phyloP scores from a whole-genome alignment of 805 yeast species.

The Pichia gijzeniarum region DNA sequence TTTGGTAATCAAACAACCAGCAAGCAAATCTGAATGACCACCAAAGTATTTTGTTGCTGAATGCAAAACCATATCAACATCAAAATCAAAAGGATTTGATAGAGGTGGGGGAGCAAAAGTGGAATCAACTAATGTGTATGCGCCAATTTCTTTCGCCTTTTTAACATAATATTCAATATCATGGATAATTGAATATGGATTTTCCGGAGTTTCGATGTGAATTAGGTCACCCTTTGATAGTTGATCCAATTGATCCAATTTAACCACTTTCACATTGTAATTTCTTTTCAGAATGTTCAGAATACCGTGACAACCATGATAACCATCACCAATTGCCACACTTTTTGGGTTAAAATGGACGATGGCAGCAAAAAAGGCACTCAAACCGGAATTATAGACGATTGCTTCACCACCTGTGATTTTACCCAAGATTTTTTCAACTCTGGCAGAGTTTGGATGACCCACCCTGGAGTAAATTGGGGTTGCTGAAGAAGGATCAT shows the following conservation, averaged over 20 bases:
- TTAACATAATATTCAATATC: constrained; percentile 60
- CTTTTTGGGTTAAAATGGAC: constrained; percentile 63
- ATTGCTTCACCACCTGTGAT: constrained; percentile 61
- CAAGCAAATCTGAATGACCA: constrained; percentile 89
- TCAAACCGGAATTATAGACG: constrained; percentile 72
- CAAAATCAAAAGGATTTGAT: constrained; percentile 72
- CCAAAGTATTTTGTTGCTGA: constrained; percentile 92
- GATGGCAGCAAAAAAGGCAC: constrained; percentile 75
- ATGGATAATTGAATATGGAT: constrained; percentile 66
- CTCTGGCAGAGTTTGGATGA: constrained; percentile 65
- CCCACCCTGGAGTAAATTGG: constrained; percentile 65
- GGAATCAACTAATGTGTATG: constrained; percentile 65
- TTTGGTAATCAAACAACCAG: constrained; percentile 73
- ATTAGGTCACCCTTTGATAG: constrained; percentile 61
- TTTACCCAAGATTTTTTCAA: constrained; percentile 57
- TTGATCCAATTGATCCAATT: constrained; percentile 45
- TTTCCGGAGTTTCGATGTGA: constrained; percentile 83
- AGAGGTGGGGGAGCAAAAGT: constrained; percentile 95
- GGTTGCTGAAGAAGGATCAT: constrained; percentile 17
- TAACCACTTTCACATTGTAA: constrained; percentile 45
- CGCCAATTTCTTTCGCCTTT: constrained; percentile 73
- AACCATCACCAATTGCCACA: constrained; percentile 70
- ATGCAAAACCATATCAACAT: constrained; percentile 86
- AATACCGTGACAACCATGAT: constrained; percentile 79
- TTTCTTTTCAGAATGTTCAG: constrained; percentile 56